These are phyloP conservation scores for Alternaria panax DNA, from an alignment of 2,329 filamentous ascomycete species.

Conservation along the genomic window DNA sequence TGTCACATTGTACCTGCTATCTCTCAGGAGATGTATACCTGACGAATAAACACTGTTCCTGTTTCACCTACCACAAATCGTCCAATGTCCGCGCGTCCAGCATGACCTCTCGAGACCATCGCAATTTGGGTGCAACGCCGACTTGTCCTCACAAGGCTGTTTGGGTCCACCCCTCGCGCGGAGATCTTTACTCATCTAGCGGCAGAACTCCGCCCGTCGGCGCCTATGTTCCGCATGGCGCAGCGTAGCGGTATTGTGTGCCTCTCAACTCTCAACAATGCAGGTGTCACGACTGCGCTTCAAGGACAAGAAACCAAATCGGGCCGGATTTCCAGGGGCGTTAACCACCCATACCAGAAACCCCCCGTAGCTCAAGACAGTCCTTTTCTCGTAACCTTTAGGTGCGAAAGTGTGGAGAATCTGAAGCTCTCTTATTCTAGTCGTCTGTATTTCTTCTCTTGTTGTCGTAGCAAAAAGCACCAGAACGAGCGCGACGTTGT, in stretches of 20 bases:
- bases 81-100: background rate
- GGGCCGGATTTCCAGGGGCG: background rate
- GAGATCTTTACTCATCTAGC: background rate
- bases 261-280: background rate
- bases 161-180: background rate
- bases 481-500: background rate
- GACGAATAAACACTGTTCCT: background rate
- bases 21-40: background rate
- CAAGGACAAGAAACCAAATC: background rate
- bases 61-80: background rate
- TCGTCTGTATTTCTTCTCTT: background rate
- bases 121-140: background rate
- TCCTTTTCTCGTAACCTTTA: background rate
- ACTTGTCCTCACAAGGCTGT: background rate
- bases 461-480: background rate
- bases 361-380: background rate
- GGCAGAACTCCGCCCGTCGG: constrained; percentile 8
- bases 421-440: background rate
- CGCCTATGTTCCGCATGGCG: constrained; percentile 10
- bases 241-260: background rate
- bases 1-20: background rate
- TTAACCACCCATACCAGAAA: background rate
- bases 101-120: background rate
- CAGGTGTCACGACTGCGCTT: background rate
- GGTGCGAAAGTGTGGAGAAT: background rate